Conservation (phyloP, 73 alveolate species). For the Paramecium octaurelia region DNA sequence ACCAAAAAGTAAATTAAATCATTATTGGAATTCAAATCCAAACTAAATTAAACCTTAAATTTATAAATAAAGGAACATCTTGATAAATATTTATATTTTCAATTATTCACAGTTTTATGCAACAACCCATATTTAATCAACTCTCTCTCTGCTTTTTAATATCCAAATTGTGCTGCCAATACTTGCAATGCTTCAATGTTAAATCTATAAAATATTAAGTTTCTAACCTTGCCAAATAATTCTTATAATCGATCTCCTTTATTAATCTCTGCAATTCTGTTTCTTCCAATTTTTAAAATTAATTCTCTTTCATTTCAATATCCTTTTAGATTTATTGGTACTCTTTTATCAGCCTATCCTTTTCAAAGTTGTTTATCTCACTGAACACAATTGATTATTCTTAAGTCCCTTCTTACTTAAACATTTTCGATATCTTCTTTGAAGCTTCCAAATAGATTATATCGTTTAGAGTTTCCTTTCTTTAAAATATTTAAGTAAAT, state of each 20-base stretch:
- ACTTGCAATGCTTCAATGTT: slow-evolving; percentile 31
- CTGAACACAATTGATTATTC: slow-evolving; percentile 2
- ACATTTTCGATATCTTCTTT: not conserved
- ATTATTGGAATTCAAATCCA: not conserved
- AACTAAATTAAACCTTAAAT: not conserved
- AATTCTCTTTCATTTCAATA: not conserved
- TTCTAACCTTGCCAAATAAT: not conserved
- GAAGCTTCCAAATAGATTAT: slow-evolving; percentile 14
- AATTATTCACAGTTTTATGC: not conserved
- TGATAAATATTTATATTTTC: not conserved
- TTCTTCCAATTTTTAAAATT: slow-evolving; percentile 4
- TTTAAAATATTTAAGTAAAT: not conserved
- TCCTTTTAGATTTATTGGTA: not conserved
- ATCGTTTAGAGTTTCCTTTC: slow-evolving; percentile 22
- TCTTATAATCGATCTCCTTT: slow-evolving; percentile 15
- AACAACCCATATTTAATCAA: slow-evolving; percentile 2
- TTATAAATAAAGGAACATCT: not conserved
- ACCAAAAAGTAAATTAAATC: not conserved
- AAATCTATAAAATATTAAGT: not conserved
- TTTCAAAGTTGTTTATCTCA: not conserved
- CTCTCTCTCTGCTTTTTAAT: slow-evolving; percentile 24
- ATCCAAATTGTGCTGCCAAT: slow-evolving; percentile 15
- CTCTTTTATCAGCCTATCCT: not conserved
- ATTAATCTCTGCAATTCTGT: not conserved
- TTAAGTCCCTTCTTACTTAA: not conserved